phyloP scores from a whole-genome alignment of 192 early-diverging fungal species.

The Rhizophagus clarus region DNA sequence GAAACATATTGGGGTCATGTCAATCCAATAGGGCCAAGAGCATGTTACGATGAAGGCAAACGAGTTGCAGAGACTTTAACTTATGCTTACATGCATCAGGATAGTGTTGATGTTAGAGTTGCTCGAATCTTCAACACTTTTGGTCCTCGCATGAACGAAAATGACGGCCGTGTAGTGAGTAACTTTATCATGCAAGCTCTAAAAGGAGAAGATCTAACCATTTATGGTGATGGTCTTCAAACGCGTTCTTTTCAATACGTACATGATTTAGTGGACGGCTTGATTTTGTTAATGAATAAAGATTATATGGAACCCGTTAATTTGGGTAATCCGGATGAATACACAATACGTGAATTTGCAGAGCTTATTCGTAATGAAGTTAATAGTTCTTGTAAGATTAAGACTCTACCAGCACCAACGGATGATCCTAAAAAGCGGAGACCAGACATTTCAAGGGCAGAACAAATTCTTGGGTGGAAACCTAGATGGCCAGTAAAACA shows the following conservation, averaged over 20 bases:
- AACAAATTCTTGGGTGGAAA: slow-evolving; percentile 66
- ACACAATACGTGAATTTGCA: slow-evolving; percentile 78
- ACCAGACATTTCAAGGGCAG: slow-evolving; percentile 75
- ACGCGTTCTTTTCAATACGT: slow-evolving; percentile 87
- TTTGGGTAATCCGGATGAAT: slow-evolving; percentile 84
- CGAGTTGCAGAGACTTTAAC: slow-evolving; percentile 83
- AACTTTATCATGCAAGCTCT: slow-evolving; percentile 88
- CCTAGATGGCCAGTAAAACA: slow-evolving; percentile 76
- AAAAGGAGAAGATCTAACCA: slow-evolving; percentile 70
- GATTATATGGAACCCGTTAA: slow-evolving; percentile 75
- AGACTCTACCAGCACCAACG: slow-evolving; percentile 62
- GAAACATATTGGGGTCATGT: slow-evolving; percentile 85
- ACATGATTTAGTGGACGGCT: slow-evolving; percentile 81
- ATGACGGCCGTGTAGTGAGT: slow-evolving; percentile 82
- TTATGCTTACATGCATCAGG: slow-evolving; percentile 76
- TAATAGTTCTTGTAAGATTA: slow-evolving; percentile 56
- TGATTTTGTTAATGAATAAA: slow-evolving; percentile 77
- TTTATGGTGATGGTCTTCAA: slow-evolving; percentile 80
- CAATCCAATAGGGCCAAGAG: slow-evolving; percentile 78
- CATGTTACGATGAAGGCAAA: slow-evolving; percentile 89
- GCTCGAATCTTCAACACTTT: slow-evolving; percentile 80
- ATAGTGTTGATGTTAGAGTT: slow-evolving; percentile 75
- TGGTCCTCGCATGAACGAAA: slow-evolving; percentile 83
- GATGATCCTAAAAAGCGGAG: slow-evolving; percentile 79
- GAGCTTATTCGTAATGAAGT: slow-evolving; percentile 71